A percentile compares a stretch with the other conserved stretches of the same genome.
These are phyloP conservation scores for Tulasnella sp. DNA, from an alignment of 768 basidiomycete genomes.

Conservation along the genomic window DNA sequence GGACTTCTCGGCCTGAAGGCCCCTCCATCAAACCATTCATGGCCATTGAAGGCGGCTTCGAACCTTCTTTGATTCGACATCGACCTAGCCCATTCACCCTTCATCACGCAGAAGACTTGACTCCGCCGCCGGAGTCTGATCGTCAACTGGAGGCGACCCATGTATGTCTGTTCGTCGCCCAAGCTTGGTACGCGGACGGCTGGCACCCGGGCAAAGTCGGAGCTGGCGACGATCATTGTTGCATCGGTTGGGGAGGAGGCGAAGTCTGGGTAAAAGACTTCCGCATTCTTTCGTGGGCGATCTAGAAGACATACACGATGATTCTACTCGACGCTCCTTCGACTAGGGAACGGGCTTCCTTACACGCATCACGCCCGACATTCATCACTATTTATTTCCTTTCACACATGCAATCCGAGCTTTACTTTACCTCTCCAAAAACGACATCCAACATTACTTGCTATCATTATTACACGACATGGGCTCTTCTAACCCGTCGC, in stretches of 20 bases:
- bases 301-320: not conserved
- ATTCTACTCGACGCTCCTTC: not conserved
- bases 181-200: constrained; percentile 20
- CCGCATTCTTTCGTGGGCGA: constrained; percentile 17
- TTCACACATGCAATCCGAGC: not conserved
- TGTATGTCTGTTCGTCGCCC: constrained; percentile 19
- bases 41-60: constrained; percentile 24
- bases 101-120: not conserved
- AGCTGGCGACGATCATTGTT: constrained; percentile 25
- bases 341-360: not conserved
- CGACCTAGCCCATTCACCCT: not conserved
- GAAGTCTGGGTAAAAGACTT: constrained; percentile 26
- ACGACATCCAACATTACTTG: not conserved
- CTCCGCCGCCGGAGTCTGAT: not conserved
- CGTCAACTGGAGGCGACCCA: not conserved
- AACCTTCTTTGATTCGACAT: constrained; percentile 17
- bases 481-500: not conserved
- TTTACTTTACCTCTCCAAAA: not conserved
- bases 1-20: not conserved
- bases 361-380: not conserved
- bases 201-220: constrained; percentile 18
- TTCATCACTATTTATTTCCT: not conserved
- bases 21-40: not conserved
- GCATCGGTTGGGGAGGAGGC: constrained; percentile 25
- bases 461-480: not conserved